Evolutionary conservation across 768 basidiomycete species (phyloP).

Genomic region (Sutorius australiensis): DNA sequence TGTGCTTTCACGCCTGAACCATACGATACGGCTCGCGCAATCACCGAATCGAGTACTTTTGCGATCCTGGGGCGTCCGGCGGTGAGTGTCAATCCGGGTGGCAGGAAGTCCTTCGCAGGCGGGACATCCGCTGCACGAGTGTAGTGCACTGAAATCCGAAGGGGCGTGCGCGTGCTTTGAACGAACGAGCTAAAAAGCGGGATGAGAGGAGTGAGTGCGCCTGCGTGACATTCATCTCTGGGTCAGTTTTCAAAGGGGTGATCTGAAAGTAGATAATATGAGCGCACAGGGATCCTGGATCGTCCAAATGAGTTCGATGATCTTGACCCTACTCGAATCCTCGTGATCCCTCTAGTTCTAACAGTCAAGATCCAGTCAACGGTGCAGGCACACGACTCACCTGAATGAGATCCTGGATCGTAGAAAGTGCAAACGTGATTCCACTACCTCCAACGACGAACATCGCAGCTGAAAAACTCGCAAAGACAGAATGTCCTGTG

Average conservation of each 20-base stretch:
- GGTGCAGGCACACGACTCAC: slow-evolving; percentile 13
- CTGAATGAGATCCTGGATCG: slow-evolving; percentile 51
- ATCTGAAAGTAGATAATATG: background rate
- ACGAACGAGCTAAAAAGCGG: slow-evolving; percentile 37
- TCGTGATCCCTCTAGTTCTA: slow-evolving; percentile 20
- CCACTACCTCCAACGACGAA: slow-evolving; percentile 61
- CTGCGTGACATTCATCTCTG: slow-evolving; percentile 12
- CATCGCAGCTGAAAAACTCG: slow-evolving; percentile 50
- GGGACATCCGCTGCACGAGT: slow-evolving; percentile 39
- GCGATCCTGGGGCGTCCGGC: slow-evolving; percentile 54
- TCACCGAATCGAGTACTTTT: slow-evolving; percentile 45
- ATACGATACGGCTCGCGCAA: slow-evolving; percentile 42
- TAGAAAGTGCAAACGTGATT: slow-evolving; percentile 51
- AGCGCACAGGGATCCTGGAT: slow-evolving; percentile 41
- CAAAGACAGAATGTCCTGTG: slow-evolving; percentile 42
- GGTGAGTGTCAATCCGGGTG: slow-evolving; percentile 42
- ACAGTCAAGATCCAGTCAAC: background rate
- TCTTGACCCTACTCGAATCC: slow-evolving; percentile 36
- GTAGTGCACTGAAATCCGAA: slow-evolving; percentile 42
- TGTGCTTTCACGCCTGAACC: slow-evolving; percentile 33
- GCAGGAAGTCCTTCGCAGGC: slow-evolving; percentile 29
- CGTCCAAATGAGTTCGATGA: slow-evolving; percentile 56
- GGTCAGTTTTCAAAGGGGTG: slow-evolving; percentile 7
- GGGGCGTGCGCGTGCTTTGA: slow-evolving; percentile 29
- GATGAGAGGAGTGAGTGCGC: slow-evolving; percentile 37